phyloP scores from a whole-genome alignment of 352 stramenopile genomes.

The Phytophthora sp. region DNA sequence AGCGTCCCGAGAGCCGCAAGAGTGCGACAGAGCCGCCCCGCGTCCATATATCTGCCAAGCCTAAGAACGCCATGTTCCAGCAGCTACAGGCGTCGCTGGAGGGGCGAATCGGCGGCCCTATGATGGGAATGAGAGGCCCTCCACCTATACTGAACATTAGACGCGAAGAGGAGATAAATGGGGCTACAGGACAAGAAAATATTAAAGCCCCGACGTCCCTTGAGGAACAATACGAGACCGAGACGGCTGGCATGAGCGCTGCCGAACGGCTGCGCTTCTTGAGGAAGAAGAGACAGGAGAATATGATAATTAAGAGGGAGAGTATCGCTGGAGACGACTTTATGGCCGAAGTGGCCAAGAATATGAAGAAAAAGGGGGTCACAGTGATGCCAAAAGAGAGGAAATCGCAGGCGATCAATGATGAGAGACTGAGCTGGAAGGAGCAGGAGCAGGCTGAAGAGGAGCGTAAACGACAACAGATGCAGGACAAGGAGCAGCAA shows the following conservation, averaged over 20 bases:
- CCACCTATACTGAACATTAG: conserved; percentile 41
- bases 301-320: conserved; percentile 58
- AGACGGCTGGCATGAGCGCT: conserved; percentile 66
- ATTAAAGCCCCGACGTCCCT: conserved; percentile 16
- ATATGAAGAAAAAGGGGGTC: conserved; percentile 75
- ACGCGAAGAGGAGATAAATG: conserved; percentile 13
- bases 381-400: conserved; percentile 18
- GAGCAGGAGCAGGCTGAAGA: conserved; percentile 41
- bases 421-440: conserved; percentile 37
- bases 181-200: not conserved
- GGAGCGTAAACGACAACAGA: conserved; percentile 43
- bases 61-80: conserved; percentile 50
- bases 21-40: not conserved
- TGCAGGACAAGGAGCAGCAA: conserved; percentile 37
- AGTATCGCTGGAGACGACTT: conserved; percentile 62
- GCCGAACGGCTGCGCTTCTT: conserved; percentile 69
- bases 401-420: not conserved
- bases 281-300: conserved; percentile 63
- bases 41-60: not conserved
- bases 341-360: conserved; percentile 66
- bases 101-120: conserved; percentile 33
- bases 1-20: conserved; percentile 1
- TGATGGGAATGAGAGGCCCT: conserved; percentile 30
- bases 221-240: conserved; percentile 59
- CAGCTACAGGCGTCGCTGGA: conserved; percentile 67